Evolutionary conservation across 805 yeast species (phyloP), one percentile per base, ranked within the genome.

Genomic region (Yarrowia bubula): DNA sequence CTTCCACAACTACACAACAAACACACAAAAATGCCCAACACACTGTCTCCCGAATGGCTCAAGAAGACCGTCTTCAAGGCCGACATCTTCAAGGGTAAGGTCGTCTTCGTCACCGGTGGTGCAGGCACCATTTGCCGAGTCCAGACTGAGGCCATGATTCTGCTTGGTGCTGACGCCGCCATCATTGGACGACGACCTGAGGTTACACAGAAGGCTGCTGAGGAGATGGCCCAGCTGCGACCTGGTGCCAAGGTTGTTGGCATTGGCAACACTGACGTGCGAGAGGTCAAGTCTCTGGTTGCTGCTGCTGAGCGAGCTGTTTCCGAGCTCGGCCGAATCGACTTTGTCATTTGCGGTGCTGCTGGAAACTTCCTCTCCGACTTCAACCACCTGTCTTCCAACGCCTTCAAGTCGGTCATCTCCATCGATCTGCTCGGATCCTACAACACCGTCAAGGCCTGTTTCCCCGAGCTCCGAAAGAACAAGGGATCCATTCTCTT

Each of bases 111-210:
- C 62, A 93, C 98, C 0, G 98, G 98, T 6, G 98, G 98, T 13
- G 95, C 98, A 1, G 98, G 98, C 11, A 86, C 96, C n/a, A 92
- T 93, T 65, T 92, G 98, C 75, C 80, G 95, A 55, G 93, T 89
- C 6, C 98, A 92, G 75, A 84, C 89, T 0, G 96, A 90, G 74
- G 96, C 96, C 0, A 69, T 93, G 76, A 88, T 91, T 2, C 76
- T 84, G 15, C 78, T 93, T 10, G 98, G 98, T 5, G 95, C 97
- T 64, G 80, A 90, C 71, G 96, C 96, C 14, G 89, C 89, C 5
- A 88, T 93, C 48, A 75, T 93, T 33, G 97, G 98, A 2, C 83
- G 98, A 72, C 87, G 87, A 71, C 77, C 73, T 35, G 83, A 79
- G 48, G 88, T 87, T 70, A 89, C 97, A 0, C 81, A 79, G 64